These are phyloP conservation scores for Phialemoniopsis sp. DNA, from an alignment of 2,329 filamentous ascomycete genomes.

Conservation along the genomic window DNA sequence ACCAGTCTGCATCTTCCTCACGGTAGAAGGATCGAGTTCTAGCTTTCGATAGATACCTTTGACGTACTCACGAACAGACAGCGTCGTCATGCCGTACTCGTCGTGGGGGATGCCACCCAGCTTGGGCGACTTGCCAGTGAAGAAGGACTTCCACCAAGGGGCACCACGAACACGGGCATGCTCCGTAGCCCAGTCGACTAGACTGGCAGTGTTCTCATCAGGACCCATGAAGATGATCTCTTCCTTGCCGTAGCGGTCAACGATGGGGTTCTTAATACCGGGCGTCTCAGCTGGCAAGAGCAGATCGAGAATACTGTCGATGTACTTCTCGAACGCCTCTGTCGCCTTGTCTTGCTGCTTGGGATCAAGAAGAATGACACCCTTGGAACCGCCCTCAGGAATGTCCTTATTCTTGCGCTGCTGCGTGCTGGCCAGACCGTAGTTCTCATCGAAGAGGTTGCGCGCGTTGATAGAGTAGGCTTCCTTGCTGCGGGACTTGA, in stretches of 20 bases:
- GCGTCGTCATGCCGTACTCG: slow-evolving; percentile 92
- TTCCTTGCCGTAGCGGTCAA: slow-evolving; percentile 89
- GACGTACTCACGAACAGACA: slow-evolving; percentile 94
- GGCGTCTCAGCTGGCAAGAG: slow-evolving; percentile 85
- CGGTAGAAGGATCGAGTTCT: slow-evolving; percentile 76
- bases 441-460: slow-evolving; percentile 97
- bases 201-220: slow-evolving; percentile 95
- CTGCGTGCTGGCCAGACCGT: slow-evolving; percentile 95
- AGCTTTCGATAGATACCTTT: slow-evolving; percentile 96
- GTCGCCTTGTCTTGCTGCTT: slow-evolving; percentile 89
- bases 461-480: slow-evolving; percentile 95
- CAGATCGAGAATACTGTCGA: slow-evolving; percentile 95
- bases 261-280: slow-evolving; percentile 98
- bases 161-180: slow-evolving; percentile 84
- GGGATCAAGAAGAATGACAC: slow-evolving; percentile 90
- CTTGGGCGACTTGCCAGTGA: slow-evolving; percentile 96
- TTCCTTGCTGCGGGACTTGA: slow-evolving; percentile 95
- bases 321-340: slow-evolving; percentile 98
- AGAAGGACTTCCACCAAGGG: slow-evolving; percentile 99
- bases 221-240: slow-evolving; percentile 99
- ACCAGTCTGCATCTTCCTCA: slow-evolving; percentile 95
- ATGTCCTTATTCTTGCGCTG: slow-evolving; percentile 99
- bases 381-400: slow-evolving; percentile 95
- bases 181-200: slow-evolving; percentile 98
- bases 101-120: slow-evolving; percentile 97